Base-by-base conservation (phyloP, 164 flowering plant species). In the Hamamelis virginiana region DNA sequence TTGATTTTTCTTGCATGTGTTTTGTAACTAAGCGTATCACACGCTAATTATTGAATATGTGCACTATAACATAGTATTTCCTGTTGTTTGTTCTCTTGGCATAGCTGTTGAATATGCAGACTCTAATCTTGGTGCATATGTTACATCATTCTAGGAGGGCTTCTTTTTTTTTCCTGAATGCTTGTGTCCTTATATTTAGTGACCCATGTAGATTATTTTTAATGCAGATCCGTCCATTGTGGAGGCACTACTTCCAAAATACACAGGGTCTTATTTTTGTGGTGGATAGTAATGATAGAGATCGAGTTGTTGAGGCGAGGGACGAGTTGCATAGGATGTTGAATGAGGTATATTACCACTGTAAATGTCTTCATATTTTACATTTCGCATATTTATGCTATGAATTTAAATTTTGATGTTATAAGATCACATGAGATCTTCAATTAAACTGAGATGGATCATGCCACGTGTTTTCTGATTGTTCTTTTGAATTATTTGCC, bases 221-320 rank as follows among this genome's bases (percentile, higher is more conserved):
- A 22, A 5, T 41, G 44, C 80, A 87, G 91, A 85, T 87, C 66
- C 85, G 89, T 67, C 94, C 91, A 62, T 60, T 89, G 64, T 89
- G 91, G 94, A 86, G 94, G 84, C 89, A 84, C 70, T 88, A 88
- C 76, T 88, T 88, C 83, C 90, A 88, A 69, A 86, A 86, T 81
- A 86, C 90, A 4, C 91, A 89, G 67, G 94, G 91, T 64, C 87
- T 89, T 43, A 87, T 89, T 21, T 89, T 89, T 81, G 94, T 87
- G 61, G 91, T 87, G 66, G 94, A 89, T 67, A 87, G 90, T 85
- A 89, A 89, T 77, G 93, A 89, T 66, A 82, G 88, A 70, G 90
- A 86, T 65, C 84, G 92, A 62, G 78, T 86, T 67, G 79, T 82
- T 62, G 91, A 86, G 76, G 92, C 92, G 51, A 86, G 91, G 77